Base-by-base conservation (phyloP, 805 yeast genomes). In the Yarrowia bubula region DNA sequence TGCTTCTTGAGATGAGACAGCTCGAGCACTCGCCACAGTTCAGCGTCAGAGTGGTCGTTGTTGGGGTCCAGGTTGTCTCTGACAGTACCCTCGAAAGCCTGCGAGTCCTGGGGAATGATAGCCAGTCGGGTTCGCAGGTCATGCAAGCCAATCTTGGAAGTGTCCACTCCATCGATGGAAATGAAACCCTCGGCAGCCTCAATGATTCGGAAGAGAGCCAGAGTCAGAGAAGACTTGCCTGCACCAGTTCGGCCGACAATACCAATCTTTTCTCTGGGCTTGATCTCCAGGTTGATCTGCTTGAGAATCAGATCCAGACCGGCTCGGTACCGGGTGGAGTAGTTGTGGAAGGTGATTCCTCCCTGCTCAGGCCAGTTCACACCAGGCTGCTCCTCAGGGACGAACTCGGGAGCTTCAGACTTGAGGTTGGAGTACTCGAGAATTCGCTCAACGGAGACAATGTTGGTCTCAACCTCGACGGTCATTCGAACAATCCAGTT, bases 401-500 rank as follows among this genome's bases (percentile, higher is more conserved):
- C 79, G 28, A 86, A 74, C 64, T 81, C 85, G 0, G 95, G 90
- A 8, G 98, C 98, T 78, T 95, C 99, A n/a, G 92, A 80, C 42
- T 78, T 78, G 67, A 95, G 79, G n/a, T 78, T 75, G 41, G 96
- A 84, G 75, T 92, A 93, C 75, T 93, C 99, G 76, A 90, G 81
- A 64, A 93, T 86, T 78, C 99, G 86, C 79, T 93, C 99, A 50
- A 96, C 97, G 17, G 96, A 89, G 42, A 95, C 99, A 78, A 95
- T 92, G 76, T 92, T 93, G 11, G 98, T 92, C 76, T 95, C 99
- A 51, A 95, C 97, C 71, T 95, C 99, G 48, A 95, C 99, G 0
- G 98, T 90, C 98, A 92, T 93, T 78, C 99, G 84, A 35, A 95
- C 98, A 76, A 95, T 91, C 98, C 98, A 93, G 76, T 92, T 93